Percentiles rank a stretch among this genome's conserved stretches.
These are phyloP conservation scores for Deakozyma indianensis DNA, from an alignment of 805 yeast species.

Conservation along the genomic window DNA sequence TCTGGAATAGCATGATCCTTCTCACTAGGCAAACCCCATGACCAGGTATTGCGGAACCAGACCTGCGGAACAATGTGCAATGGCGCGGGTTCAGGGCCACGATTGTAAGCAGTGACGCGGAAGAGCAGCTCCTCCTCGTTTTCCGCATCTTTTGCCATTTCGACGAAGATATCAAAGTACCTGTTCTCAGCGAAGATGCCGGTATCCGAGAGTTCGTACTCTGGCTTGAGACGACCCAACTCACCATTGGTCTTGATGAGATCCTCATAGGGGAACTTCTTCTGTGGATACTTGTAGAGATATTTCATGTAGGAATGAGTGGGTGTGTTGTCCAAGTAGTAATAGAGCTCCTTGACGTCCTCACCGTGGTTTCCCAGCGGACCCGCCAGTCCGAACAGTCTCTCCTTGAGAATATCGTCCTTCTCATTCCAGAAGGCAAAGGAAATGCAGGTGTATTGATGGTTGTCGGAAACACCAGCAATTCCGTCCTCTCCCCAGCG, in stretches of 20 bases:
- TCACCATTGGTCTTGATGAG: conserved; percentile 52
- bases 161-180: conserved; percentile 80
- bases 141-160: conserved; percentile 74
- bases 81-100: conserved; percentile 77
- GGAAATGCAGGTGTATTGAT: conserved; percentile 60
- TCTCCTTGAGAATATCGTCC: conserved; percentile 74
- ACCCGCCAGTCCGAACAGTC: conserved; percentile 77
- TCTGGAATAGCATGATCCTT: conserved; percentile 24
- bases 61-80: conserved; percentile 76
- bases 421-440: conserved; percentile 87
- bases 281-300: conserved; percentile 84
- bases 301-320: conserved; percentile 87
- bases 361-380: conserved; percentile 95
- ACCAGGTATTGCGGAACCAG: conserved; percentile 80
- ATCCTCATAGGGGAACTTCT: conserved; percentile 67
- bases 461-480: conserved; percentile 78
- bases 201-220: conserved; percentile 76
- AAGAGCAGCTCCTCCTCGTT: conserved; percentile 71
- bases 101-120: conserved; percentile 75
- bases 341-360: conserved; percentile 58
- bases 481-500: conserved; percentile 96
- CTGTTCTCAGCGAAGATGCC: conserved; percentile 46
- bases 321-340: conserved; percentile 82
- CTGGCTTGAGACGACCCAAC: conserved; percentile 53
- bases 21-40: conserved; percentile 57